Evolutionary conservation across 2,329 filamentous ascomycete species (phyloP).

Genomic region (Didymella pomorum): DNA sequence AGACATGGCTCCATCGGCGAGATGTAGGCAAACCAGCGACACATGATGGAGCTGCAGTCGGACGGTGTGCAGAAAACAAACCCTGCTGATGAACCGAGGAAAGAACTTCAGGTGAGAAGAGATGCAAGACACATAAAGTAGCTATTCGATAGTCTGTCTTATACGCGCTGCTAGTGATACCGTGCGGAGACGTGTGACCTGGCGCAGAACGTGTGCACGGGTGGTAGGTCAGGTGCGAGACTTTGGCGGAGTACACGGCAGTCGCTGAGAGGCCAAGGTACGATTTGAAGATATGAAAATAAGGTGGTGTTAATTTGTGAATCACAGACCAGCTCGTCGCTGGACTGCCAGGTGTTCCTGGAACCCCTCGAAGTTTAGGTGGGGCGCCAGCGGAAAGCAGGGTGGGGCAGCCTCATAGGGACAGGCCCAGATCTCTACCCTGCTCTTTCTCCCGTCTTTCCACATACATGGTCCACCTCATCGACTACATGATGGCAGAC

Average conservation of each 20-base stretch:
- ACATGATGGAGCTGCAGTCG: slow-evolving; percentile 42
- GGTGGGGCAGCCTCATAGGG: not conserved
- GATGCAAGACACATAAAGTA: not conserved
- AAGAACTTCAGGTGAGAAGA: not conserved
- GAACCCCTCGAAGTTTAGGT: not conserved
- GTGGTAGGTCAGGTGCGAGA: slow-evolving; percentile 5
- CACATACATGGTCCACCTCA: not conserved
- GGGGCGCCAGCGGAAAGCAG: not conserved
- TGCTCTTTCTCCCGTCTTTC: not conserved
- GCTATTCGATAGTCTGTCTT: not conserved
- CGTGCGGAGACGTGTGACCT: slow-evolving; percentile 3
- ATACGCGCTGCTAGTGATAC: not conserved
- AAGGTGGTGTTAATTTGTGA: not conserved
- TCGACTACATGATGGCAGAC: not conserved
- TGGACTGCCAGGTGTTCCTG: not conserved
- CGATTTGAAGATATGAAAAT: not conserved
- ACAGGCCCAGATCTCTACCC: not conserved
- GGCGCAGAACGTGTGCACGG: not conserved
- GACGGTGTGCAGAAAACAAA: too few relatives aligned
- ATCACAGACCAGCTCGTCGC: not conserved
- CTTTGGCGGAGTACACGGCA: not conserved
- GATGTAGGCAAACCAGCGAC: slow-evolving; percentile 66
- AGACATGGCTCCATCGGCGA: slow-evolving; percentile 62
- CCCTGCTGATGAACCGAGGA: not conserved
- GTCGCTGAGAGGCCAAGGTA: not conserved